phyloP scores from a whole-genome alignment of 371 early-diverging fungal species.

The Entomophthora muscae region DNA sequence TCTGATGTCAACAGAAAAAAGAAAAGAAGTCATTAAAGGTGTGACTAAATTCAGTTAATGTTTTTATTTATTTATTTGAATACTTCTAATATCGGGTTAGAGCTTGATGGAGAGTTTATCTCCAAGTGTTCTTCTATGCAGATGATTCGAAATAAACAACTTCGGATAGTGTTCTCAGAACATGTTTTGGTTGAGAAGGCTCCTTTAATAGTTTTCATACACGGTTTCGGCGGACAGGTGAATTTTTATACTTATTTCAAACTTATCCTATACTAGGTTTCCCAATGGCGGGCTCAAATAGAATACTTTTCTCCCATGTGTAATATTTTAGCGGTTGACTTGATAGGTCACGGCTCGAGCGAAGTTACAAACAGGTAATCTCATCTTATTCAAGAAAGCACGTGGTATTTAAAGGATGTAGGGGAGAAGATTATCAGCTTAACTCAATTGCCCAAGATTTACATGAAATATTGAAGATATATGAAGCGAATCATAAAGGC shows the following conservation, averaged over 20 bases:
- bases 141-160: neutral
- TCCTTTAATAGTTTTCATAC: neutral
- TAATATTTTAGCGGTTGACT: constrained; percentile 1
- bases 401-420: neutral
- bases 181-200: neutral
- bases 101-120: neutral
- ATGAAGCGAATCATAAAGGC: neutral
- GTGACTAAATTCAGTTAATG: too few relatives aligned
- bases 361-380: neutral
- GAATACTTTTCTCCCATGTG: neutral
- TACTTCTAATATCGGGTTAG: neutral
- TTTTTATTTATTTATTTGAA: neutral
- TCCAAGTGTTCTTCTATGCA: neutral
- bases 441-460: neutral
- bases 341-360: neutral
- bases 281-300: neutral
- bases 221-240: neutral
- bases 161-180: neutral
- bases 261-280: neutral
- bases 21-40: too few relatives aligned
- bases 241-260: too few relatives aligned
- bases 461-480: neutral
- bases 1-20: too few relatives aligned
- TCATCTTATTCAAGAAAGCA: neutral
- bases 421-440: neutral